Percentiles rank a stretch among this genome's conserved stretches.
Evolutionary conservation across 176 grass and related monocot genomes (phyloP).

Genomic region (Typha latifolia): DNA sequence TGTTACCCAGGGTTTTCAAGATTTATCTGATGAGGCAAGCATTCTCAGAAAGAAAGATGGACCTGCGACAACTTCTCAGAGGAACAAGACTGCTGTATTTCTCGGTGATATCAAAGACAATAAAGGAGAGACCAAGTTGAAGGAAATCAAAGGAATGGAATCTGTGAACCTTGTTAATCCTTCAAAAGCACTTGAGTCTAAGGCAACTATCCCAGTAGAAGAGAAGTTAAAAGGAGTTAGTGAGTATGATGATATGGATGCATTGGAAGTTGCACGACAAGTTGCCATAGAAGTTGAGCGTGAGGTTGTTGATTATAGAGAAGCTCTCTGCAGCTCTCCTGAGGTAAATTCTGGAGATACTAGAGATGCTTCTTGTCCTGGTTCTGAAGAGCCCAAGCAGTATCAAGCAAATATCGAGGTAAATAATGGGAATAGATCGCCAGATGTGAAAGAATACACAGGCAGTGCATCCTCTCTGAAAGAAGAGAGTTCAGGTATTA

Average conservation of each 20-base stretch:
- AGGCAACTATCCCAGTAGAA: slow-evolving; percentile 9
- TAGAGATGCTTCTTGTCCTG: slow-evolving; percentile 25
- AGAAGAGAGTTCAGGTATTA: slow-evolving; percentile 55
- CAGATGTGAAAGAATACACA: slow-evolving; percentile 28
- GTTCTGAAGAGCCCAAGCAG: slow-evolving; percentile 25
- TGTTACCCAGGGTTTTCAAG: slow-evolving; percentile 17
- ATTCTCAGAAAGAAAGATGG: slow-evolving; percentile 25
- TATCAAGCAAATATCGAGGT: slow-evolving; percentile 15
- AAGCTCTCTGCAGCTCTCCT: slow-evolving; percentile 54
- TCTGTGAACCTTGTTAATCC: slow-evolving; percentile 27
- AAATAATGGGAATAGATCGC: slow-evolving; percentile 31
- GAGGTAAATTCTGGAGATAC: slow-evolving; percentile 37
- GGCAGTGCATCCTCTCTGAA: slow-evolving; percentile 44
- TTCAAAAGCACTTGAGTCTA: slow-evolving; percentile 33
- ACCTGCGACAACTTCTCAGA: slow-evolving; percentile 27
- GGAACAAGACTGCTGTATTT: neutral
- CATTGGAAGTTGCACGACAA: slow-evolving; percentile 55
- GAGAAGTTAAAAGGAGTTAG: slow-evolving; percentile 30
- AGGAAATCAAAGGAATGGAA: slow-evolving; percentile 13
- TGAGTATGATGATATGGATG: slow-evolving; percentile 57
- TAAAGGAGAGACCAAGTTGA: slow-evolving; percentile 25
- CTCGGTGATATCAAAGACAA: slow-evolving; percentile 18
- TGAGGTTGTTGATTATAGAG: slow-evolving; percentile 76
- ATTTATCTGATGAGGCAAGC: slow-evolving; percentile 24
- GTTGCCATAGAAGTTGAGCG: slow-evolving; percentile 62